Base-by-base conservation (phyloP, 2,329 filamentous ascomycete species). In the Didymella pomorum region DNA sequence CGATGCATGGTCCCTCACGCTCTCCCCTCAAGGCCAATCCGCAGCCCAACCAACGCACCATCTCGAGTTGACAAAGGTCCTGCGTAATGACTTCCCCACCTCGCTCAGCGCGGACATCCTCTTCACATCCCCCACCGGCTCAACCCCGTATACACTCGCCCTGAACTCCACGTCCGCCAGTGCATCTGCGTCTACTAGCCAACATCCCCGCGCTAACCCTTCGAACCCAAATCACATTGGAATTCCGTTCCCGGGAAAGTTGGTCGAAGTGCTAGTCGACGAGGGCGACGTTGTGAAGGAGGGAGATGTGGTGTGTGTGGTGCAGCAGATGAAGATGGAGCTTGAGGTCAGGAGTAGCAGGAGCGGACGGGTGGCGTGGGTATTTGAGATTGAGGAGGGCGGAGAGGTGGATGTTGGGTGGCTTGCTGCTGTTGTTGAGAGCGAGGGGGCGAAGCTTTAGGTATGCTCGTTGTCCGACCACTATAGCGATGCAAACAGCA, bases 321-420 rank as follows among this genome's bases (percentile, higher is more conserved):
- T 89, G 20, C 84, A 84, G 71, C 86, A 89, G 72, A 88, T 88
- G 86, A 89, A 89, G 73, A 89, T 89, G 86, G 87, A 89, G 63
- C 72, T 89, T n/a, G 87, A 89, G 65, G 82, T 89, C 2, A 72
- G 87, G 21, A 79, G 79, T 53, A 76, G 79, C 16, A 77, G 78
- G 4, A 75, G 77, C 1, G 86, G 86, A 0, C 70, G 67, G 2
- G 79, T 85, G 4, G 75, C 69, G 1, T 87, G 84, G 81, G 79
- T 83, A 0, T 77, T 79, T 46, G 83, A 86, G 48, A 79, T 79
- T 44, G 82, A 84, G 35, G 83, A 86, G 44, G 83, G 79, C 6
- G 80, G 83, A 49, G 85, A 86, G 62, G 82, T 87, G 2, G 81
- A 78, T 0, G 85, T 86, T 61, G 85, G 85, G 1, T 81, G 81